A percentile compares a stretch with the other conserved stretches of the same genome.
These are phyloP conservation scores for Senna tora DNA, from an alignment of 306 rosid genomes.

Conservation along the genomic window DNA sequence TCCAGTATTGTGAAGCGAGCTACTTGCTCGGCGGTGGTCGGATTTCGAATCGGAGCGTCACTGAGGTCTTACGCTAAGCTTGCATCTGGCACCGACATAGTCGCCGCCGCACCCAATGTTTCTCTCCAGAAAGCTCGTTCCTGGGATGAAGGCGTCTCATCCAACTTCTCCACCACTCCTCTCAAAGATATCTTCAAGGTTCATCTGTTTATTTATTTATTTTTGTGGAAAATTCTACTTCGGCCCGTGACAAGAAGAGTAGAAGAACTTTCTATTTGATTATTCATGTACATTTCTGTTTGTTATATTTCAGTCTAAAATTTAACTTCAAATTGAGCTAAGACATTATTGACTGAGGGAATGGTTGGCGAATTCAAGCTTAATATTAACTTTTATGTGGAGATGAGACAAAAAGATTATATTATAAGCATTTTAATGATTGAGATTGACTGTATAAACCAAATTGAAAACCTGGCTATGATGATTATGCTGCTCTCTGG, in stretches of 20 bases:
- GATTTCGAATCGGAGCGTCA: constrained; percentile 40
- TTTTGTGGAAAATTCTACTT: too few species aligned
- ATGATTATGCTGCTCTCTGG: not conserved
- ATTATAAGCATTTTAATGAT: too few species aligned
- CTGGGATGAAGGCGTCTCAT: constrained; percentile 91
- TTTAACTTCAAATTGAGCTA: too few species aligned
- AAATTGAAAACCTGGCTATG: too few species aligned
- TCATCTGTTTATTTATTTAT: not conserved
- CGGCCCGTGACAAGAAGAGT: too few species aligned
- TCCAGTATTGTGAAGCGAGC: constrained; percentile 58
- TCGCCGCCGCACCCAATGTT: constrained; percentile 71
- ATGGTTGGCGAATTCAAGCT: too few species aligned
- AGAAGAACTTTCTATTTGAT: not conserved
- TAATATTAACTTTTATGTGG: too few species aligned
- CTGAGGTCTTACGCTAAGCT: constrained; percentile 58
- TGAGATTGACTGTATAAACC: too few species aligned
- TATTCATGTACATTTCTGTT: too few species aligned
- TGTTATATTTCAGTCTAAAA: too few species aligned
- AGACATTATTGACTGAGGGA: too few species aligned
- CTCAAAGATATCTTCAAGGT: constrained; percentile 87
- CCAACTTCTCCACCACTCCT: constrained; percentile 85
- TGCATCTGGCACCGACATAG: constrained; percentile 69
- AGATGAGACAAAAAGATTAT: too few species aligned
- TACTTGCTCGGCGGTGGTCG: constrained; percentile 44
- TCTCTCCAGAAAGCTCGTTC: constrained; percentile 91